Percentiles rank a stretch among this genome's conserved stretches.
Evolutionary conservation across 2,329 filamentous ascomycete genomes (phyloP).

Genomic region (Hymenoscyphus infarciens): DNA sequence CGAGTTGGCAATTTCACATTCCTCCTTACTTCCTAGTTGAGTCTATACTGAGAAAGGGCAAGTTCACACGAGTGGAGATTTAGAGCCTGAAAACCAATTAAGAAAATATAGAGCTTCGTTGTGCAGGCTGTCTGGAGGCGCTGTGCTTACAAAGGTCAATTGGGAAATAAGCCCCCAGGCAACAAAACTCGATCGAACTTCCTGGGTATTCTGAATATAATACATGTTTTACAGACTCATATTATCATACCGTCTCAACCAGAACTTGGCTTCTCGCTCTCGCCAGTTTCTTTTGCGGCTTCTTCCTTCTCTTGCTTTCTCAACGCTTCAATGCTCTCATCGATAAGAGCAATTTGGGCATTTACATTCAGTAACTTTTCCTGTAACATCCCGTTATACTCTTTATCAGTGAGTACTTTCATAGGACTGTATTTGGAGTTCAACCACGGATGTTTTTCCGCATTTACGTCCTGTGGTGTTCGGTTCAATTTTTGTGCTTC

Average conservation of each 20-base stretch:
- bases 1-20: neutral
- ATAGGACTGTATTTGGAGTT: constrained; percentile 70
- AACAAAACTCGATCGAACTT: neutral
- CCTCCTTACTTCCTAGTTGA: neutral
- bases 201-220: neutral
- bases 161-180: neutral
- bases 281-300: neutral
- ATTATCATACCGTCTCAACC: neutral
- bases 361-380: constrained; percentile 71
- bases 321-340: constrained; percentile 65
- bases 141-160: neutral
- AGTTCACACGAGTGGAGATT: too few species aligned
- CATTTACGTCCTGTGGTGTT: constrained; percentile 7
- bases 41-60: neutral
- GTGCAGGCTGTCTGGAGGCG: neutral
- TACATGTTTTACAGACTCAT: constrained; percentile 1
- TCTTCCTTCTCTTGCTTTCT: constrained; percentile 2
- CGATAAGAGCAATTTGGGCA: constrained; percentile 72
- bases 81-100: too few species aligned
- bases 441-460: constrained; percentile 38
- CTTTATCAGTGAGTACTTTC: constrained; percentile 64
- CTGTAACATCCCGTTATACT: constrained; percentile 67
- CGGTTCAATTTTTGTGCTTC: constrained; percentile 38
- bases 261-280: neutral
- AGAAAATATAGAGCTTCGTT: too few species aligned